Evolutionary conservation across 108 stramenopile species (phyloP).

Genomic region (Cyclotella cryptica): DNA sequence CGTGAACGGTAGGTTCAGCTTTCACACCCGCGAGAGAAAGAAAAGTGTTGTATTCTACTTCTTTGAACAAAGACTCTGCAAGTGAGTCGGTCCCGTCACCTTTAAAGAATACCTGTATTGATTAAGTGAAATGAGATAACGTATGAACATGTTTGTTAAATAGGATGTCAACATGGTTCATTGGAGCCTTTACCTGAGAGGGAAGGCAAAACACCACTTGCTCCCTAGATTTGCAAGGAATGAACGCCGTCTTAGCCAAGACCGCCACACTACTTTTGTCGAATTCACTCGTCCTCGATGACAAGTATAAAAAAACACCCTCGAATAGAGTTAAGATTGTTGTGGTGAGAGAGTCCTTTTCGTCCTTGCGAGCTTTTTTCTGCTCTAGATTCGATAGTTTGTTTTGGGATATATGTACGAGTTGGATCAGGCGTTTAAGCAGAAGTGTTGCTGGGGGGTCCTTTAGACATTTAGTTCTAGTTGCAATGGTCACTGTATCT

Average conservation of each 20-base stretch:
- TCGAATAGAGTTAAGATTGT: conserved; percentile 45
- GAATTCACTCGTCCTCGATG: conserved; percentile 65
- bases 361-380: conserved; percentile 11
- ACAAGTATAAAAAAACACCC: conserved; percentile 50
- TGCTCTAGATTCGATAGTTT: conserved; percentile 39
- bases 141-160: not conserved
- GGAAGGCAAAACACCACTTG: conserved; percentile 60
- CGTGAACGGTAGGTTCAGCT: conserved; percentile 36
- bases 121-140: not conserved
- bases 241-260: conserved; percentile 57
- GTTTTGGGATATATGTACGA: conserved; percentile 50
- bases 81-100: conserved; percentile 12
- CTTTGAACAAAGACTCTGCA: conserved; percentile 34
- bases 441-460: conserved; percentile 59
- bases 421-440: conserved; percentile 56
- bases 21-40: conserved; percentile 51
- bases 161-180: not conserved
- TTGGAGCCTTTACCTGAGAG: conserved; percentile 38
- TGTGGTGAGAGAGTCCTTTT: conserved; percentile 33
- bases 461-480: conserved; percentile 56
- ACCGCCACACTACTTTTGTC: conserved; percentile 26
- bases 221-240: conserved; percentile 58
- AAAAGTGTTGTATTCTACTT: conserved; percentile 47
- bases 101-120: conserved; percentile 16
- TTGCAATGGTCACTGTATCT: conserved; percentile 51